Evolutionary conservation across 1,284 basidiomycete genomes (phyloP), one percentile per base, ranked within the genome.

Genomic region (Cerrena zonata): DNA sequence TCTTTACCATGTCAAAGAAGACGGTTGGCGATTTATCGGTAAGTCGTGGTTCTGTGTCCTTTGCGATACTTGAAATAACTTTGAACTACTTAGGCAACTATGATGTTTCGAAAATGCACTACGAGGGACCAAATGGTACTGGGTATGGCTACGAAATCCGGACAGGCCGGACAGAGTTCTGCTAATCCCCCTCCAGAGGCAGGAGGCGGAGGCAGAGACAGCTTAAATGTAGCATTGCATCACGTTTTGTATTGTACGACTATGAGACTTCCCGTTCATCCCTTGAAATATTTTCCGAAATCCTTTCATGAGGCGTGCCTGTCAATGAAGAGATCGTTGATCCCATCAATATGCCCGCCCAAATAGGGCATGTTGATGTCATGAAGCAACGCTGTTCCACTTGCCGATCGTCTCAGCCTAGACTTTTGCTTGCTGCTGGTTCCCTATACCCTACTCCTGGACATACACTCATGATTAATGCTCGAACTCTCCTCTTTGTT

Each of bases 21-120:
- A 91, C 54, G 96, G 95, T 2, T 99, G 92, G 92, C 75, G 82
- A 56, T 94, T 94, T 73, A 87, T 94, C 61, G 89, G 91, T 92
- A 62, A 45, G 82, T 73, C 50, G 53, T 21, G 18, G 40, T 27
- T 45, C 11, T 52, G 43, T 45, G 18, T 12, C 15, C n/a, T 19
- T 42, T 34, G 26, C 12, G 1, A 12, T 21, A 41, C 34, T 3
- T 13, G 24, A 30, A 25, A 13, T 25, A 45, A 12, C 44, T 45
- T 18, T 36, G 19, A 11, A 46, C 13, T 36, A 25, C n/a, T n/a
- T 62, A 91, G 88, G 85, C 51, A 91, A 89, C 70, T 91, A 89
- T 70, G 88, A 91, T 63, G 70, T 91, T 52, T 79, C 83, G 27
- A 79, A 84, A 65, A 65, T 91, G 74, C 88, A 91, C 63, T 90